Base-by-base conservation (phyloP, 2,329 filamentous ascomycete genomes). In the Botrytis hyacinthi region DNA sequence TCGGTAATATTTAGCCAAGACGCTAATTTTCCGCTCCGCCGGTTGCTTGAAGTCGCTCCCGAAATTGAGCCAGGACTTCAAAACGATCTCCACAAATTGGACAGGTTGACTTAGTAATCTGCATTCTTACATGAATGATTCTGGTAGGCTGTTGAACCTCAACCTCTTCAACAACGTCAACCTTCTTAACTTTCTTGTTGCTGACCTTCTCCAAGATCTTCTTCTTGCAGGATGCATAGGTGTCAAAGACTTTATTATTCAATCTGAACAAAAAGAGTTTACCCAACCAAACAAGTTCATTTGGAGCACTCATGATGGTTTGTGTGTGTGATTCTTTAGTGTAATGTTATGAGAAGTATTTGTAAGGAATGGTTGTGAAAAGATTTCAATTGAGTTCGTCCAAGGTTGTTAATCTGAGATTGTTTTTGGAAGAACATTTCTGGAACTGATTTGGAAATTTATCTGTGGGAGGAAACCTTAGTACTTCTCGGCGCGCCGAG, bases 1-100 rank as follows among this genome's bases (percentile, higher is more conserved):
- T 71, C 60, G 70, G 60, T 65, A 71, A 71, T 57, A 70, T 35
- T 26, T 48, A 22, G 70, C 70, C 60, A 66, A 71, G 70, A 4
- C 70, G 70, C 70, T 71, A 71, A n/a, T 22, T 40, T 14, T 65
- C 42, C 59, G 59, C 69, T 65, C 57, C 57, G 68, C 59, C 42
- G 35, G 14, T 16, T 29, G 51, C n/a, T 57, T 29, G n/a, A 1
- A 29, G 14, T 18, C n/a, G n/a, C 51, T 57, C 51, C 51, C 51
- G 51, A 57, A 57, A 57, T 18, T 57, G 51, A 57, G 51, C 51
- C 51, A 57, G 6, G 8, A 57, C 51, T 18, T 57, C n/a, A 57
- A 29, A 57, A 29, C 14, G 51, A 29, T 57, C 51, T 57, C 51
- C 51, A 57, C 16, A 57, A 57, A 29, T 29, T 57, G 51, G 51